Evolutionary conservation across 768 basidiomycete genomes (phyloP), one percentile per base, ranked within the genome.

Genomic region (Russula olivacea): DNA sequence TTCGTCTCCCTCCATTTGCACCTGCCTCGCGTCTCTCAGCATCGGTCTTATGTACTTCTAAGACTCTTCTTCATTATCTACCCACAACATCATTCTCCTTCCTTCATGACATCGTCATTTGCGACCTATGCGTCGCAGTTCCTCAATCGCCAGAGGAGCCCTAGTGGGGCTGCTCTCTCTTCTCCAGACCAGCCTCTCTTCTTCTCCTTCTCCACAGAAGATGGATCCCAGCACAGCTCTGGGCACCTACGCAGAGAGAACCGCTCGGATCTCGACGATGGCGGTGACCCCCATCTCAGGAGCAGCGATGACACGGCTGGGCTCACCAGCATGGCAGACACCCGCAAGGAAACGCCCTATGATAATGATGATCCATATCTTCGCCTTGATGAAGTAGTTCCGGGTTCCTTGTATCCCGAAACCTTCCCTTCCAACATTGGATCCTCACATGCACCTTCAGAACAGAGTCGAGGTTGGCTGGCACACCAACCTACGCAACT

Each of bases 131-230:
- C 89, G 55, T 91, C 89, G 49, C 88, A 90, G 69, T 91, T 90
- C 72, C 77, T 91, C 72, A 85, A 80, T 71, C 80, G 81, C 68
- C 84, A 83, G 69, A 79, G 76, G 62, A 76, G 78, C 59, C 71
- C 66, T 23, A 32, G 56, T 23, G 58, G 41, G 32, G 69, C 72
- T 61, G 77, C 82, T 41, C 82, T 80, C 68, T 75, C 82, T 69
- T 80, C 83, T 23, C 85, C 84, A 43, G 79, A 77, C 41, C 89
- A 90, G 74, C 90, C 91, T 58, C 82, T 93, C 73, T 93, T 93
- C 79, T 93, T 89, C 79, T 92, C 90, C 21, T 91, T 92, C 74
- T 86, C 86, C 50, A 89, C 89, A 66, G 88, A 89, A 75, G 80
- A 85, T 58, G 87, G 80, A 59, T 63, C 61, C 3, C 84, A 78